Percentiles rank a stretch among this genome's conserved stretches.
Evolutionary conservation across 805 yeast species (phyloP).

Genomic region (Hanseniaspora guilliermondii): DNA sequence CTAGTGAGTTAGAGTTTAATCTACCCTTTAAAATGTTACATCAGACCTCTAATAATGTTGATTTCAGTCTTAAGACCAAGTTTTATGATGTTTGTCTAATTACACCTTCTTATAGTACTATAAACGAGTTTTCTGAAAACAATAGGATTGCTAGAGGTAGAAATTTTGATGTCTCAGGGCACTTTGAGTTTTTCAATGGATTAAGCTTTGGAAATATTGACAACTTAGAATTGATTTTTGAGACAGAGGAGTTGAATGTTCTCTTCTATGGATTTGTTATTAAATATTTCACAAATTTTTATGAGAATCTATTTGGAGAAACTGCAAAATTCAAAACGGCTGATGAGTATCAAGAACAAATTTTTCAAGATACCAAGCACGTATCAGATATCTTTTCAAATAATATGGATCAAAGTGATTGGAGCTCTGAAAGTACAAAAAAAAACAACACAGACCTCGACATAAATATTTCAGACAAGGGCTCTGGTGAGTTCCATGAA

Average conservation of each 20-base stretch:
- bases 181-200: slow-evolving; percentile 47
- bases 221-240: slow-evolving; percentile 49
- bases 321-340: slow-evolving; percentile 69
- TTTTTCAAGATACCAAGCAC: slow-evolving; percentile 10
- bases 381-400: background rate
- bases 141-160: slow-evolving; percentile 56
- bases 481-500: background rate
- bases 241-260: slow-evolving; percentile 54
- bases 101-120: slow-evolving; percentile 89
- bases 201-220: slow-evolving; percentile 60
- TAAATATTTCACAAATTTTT: slow-evolving; percentile 58
- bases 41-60: slow-evolving; percentile 39
- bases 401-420: background rate
- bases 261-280: slow-evolving; percentile 69
- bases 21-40: slow-evolving; percentile 52
- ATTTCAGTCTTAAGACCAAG: slow-evolving; percentile 43
- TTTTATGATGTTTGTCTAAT: slow-evolving; percentile 49
- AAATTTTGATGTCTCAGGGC: slow-evolving; percentile 50
- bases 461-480: background rate
- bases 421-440: background rate
- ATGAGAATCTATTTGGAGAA: slow-evolving; percentile 87
- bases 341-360: slow-evolving; percentile 53
- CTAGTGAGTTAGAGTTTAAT: slow-evolving; percentile 33
- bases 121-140: slow-evolving; percentile 52
- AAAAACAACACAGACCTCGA: background rate